Conservation (phyloP, 208 protist species). For the Trypanosoma melophagium region DNA sequence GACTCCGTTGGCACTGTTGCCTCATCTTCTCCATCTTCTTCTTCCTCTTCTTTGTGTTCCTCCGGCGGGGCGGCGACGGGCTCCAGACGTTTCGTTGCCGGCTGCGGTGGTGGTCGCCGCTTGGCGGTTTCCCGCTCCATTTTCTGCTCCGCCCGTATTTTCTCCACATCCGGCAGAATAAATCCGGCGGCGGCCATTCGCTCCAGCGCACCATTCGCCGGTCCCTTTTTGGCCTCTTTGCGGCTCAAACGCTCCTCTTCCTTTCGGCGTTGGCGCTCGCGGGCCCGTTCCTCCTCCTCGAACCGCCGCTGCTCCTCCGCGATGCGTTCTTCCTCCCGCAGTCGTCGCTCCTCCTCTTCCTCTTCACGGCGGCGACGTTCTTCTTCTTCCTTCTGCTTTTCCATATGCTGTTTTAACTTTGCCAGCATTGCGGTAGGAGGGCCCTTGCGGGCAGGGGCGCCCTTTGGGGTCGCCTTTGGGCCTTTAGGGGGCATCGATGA, state of each 20-base stretch:
- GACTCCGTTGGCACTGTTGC: conserved; percentile 69
- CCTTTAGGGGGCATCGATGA: conserved; percentile 86
- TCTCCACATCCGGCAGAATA: conserved; percentile 83
- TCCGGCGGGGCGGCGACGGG: conserved; percentile 15
- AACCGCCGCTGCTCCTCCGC: conserved; percentile 85
- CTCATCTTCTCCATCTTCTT: conserved; percentile 57
- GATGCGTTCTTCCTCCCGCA: conserved; percentile 80
- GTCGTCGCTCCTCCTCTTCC: conserved; percentile 77
- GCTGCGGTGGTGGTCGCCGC: conserved; percentile 42
- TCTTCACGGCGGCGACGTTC: conserved; percentile 67
- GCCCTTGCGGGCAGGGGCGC: conserved; percentile 68
- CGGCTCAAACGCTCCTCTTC: conserved; percentile 64
- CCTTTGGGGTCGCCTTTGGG: conserved; percentile 70
- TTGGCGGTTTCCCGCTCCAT: conserved; percentile 40
- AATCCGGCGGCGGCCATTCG: conserved; percentile 80
- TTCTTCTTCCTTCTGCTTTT: conserved; percentile 84
- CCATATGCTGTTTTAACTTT: conserved; percentile 91
- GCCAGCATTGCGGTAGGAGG: conserved; percentile 78
- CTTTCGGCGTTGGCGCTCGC: conserved; percentile 78
- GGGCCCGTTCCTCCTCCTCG: conserved; percentile 74
- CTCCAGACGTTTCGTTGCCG: neutral
- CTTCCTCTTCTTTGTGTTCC: conserved; percentile 25
- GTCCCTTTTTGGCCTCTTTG: conserved; percentile 60
- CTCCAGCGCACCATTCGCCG: conserved; percentile 57
- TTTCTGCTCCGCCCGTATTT: conserved; percentile 69